Conservation (phyloP, 768 basidiomycete species). For the Boletus reticulatus region DNA sequence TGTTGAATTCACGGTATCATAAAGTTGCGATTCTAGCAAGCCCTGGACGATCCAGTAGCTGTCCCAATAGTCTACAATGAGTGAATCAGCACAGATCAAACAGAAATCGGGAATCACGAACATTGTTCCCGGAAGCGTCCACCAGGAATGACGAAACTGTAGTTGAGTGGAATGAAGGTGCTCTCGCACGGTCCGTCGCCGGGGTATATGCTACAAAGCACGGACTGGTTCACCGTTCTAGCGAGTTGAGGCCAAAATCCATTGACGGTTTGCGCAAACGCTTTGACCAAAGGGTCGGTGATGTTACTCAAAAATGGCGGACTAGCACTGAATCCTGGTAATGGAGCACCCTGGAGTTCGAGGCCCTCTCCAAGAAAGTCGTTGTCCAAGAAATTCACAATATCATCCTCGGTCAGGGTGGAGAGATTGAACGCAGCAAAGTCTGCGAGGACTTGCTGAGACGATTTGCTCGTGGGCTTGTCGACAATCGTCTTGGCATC, state of each 20-base stretch:
- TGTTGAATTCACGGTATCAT: constrained; percentile 68
- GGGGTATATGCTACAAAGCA: constrained; percentile 52
- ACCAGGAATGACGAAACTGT: constrained; percentile 90
- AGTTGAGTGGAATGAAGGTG: constrained; percentile 84
- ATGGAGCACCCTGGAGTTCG: constrained; percentile 64
- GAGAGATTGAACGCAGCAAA: constrained; percentile 46
- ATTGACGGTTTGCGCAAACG: constrained; percentile 78
- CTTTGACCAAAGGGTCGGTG: constrained; percentile 62
- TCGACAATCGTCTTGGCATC: constrained; percentile 92
- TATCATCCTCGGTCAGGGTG: constrained; percentile 55
- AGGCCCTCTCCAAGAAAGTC: constrained; percentile 85
- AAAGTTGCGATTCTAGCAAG: constrained; percentile 77
- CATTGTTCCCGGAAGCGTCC: constrained; percentile 84
- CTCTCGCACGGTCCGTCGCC: constrained; percentile 64
- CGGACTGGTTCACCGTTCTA: constrained; percentile 66
- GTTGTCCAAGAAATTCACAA: constrained; percentile 67
- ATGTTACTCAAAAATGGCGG: constrained; percentile 75
- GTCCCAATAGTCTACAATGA: constrained; percentile 50
- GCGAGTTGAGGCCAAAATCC: constrained; percentile 83
- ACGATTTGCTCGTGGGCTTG: constrained; percentile 71
- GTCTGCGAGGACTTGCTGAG: constrained; percentile 66
- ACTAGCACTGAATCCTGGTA: constrained; percentile 58
- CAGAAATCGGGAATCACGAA: constrained; percentile 36
- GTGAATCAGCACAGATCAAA: background rate
- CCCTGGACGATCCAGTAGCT: constrained; percentile 90